Evolutionary conservation across 1,139 yeast species (phyloP), one percentile per base, ranked within the genome.

Genomic region (Debaryomyces psychrophilus): DNA sequence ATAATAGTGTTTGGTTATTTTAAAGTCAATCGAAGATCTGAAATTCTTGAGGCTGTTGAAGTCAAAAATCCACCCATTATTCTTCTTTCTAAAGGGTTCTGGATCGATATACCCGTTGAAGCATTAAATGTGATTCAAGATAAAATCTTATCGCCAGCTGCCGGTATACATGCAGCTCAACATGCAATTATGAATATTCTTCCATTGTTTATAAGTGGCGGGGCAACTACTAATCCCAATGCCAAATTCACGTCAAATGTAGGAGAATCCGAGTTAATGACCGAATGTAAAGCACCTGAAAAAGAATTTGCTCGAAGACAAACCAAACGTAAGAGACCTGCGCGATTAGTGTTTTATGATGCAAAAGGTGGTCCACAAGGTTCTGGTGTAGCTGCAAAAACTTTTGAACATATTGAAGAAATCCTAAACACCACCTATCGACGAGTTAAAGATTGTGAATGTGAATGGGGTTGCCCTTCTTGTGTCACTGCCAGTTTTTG

Each of bases 261-360:
- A 6, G 76, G 76, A 0, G 76, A 71, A 44, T 85, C 86, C 38
- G 98, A 92, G 55, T 76, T 93, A 12, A 79, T 79, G 44, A 90
- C 98, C 0, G 99, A 93, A 63, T 93, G 99, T 64, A 93, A 93
- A 58, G 97, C 98, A 0, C 97, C 99, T 0, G 95, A 89, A 54
- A 93, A 93, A 60, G 99, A 93, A 60, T 88, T 90, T 72, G 88
- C 96, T 1, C 76, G 77, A 37, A 68, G 89, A 20, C 85, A 85
- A 57, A 76, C 90, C 0, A 65, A 66, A 12, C 71, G 99, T 35
- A 78, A 79, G 49, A 68, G 99, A 38, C 98, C 98, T 0, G 96
- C 96, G 0, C 73, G 99, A 45, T 67, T 93, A 38, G 81, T 92
- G 1, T 87, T 93, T 56, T 85, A 83, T 60, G 99, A 93, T 63